Conservation (phyloP, 1,284 basidiomycete species). For the Puccinia novopanici region DNA sequence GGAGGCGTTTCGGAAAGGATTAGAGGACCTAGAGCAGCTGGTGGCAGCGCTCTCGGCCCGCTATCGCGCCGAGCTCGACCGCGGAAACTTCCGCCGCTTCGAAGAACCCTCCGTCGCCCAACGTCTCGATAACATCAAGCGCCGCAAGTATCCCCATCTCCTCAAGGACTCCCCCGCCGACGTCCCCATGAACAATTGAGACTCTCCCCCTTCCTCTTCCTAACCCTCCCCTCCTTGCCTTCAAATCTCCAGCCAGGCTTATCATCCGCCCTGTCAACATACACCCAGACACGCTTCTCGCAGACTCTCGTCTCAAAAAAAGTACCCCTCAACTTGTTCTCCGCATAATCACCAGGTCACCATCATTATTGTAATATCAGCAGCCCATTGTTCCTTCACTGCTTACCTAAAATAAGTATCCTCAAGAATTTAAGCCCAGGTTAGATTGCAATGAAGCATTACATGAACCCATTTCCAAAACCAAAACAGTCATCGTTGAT, state of each 20-base stretch:
- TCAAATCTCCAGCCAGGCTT: background rate
- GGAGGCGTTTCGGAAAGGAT: constrained; percentile 22
- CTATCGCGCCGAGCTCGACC: constrained; percentile 31
- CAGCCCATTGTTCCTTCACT: too few species aligned
- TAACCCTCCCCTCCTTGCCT: background rate
- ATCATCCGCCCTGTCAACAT: too few species aligned
- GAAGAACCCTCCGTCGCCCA: constrained; percentile 38
- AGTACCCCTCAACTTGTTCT: too few species aligned
- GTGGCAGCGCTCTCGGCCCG: constrained; percentile 5
- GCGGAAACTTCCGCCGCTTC: constrained; percentile 22
- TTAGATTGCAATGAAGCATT: background rate
- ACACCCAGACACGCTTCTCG: too few species aligned
- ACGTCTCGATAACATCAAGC: constrained; percentile 38
- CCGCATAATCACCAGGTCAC: too few species aligned
- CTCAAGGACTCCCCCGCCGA: background rate
- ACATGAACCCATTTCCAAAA: background rate
- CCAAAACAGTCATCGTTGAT: too few species aligned
- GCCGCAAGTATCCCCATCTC: constrained; percentile 41
- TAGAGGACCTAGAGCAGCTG: constrained; percentile 40
- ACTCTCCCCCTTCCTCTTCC: background rate
- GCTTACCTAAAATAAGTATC: too few species aligned
- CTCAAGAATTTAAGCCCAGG: too few species aligned
- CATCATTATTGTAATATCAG: too few species aligned
- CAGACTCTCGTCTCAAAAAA: too few species aligned
- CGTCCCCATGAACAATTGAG: background rate